Conservation (phyloP, 257 asterid species). For the Leonotis leonurus region DNA sequence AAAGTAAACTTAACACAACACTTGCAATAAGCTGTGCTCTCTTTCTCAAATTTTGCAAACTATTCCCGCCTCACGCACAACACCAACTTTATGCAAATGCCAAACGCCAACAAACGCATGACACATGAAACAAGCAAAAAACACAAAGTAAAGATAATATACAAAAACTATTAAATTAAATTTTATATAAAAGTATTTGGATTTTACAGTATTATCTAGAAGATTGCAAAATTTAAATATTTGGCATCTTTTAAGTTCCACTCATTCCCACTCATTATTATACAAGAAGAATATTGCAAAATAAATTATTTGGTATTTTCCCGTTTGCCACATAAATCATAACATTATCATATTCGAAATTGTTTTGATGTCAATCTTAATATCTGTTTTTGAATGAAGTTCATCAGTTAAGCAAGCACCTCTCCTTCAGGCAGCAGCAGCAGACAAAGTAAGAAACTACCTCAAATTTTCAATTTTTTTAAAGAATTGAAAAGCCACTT, state of each 20-base stretch:
- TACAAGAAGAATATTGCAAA: no score
- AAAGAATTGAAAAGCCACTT: no score
- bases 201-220: no score
- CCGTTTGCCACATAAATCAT: conserved; percentile 37
- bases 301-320: no score
- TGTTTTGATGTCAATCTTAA: conserved; percentile 79
- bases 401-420: no score
- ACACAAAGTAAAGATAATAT: no score
- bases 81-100: conserved; percentile 68
- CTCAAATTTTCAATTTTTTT: no score
- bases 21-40: conserved; percentile 30
- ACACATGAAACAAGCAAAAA: neutral
- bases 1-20: conserved; percentile 1
- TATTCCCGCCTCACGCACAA: conserved; percentile 85
- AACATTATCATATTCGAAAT: conserved; percentile 40
- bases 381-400: conserved; percentile 80
- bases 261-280: neutral
- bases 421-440: no score
- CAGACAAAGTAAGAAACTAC: no score
- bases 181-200: no score
- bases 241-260: neutral
- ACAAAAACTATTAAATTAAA: no score
- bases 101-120: neutral
- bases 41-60: conserved; percentile 73
- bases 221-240: neutral